Evolutionary conservation across 1,139 yeast species (phyloP).

Genomic region (Magnusiomyces clavatus): DNA sequence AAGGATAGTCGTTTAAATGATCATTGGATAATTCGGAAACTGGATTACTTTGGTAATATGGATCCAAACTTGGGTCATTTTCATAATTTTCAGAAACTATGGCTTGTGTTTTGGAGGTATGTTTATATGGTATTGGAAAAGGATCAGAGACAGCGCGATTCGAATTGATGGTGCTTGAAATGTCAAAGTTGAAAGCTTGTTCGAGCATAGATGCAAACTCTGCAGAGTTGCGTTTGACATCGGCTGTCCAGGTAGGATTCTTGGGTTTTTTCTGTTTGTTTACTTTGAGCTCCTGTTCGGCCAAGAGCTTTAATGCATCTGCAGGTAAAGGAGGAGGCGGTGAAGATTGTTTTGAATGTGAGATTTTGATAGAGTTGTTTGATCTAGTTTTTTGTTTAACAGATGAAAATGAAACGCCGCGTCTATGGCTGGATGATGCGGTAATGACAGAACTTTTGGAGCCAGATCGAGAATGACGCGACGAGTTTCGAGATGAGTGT

Average conservation of each 20-base stretch:
- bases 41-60: neutral
- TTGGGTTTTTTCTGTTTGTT: neutral
- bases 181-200: conserved; percentile 12
- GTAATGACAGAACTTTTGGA: conserved; percentile 7
- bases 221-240: conserved; percentile 4
- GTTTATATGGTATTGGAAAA: neutral
- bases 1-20: no score
- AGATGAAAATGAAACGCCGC: conserved; percentile 7
- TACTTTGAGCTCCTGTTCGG: neutral
- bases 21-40: neutral
- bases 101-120: neutral
- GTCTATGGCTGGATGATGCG: conserved; percentile 5
- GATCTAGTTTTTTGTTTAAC: conserved; percentile 4
- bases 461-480: conserved; percentile 6
- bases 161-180: neutral
- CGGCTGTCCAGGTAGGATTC: neutral
- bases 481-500: conserved; percentile 2
- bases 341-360: conserved; percentile 1
- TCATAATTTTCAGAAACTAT: neutral
- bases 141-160: conserved; percentile 4
- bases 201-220: conserved; percentile 15
- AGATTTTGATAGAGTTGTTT: conserved; percentile 1
- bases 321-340: conserved; percentile 13
- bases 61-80: neutral
- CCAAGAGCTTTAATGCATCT: conserved; percentile 7